Evolutionary conservation across 2,329 filamentous ascomycete genomes (phyloP), one percentile per base, ranked within the genome.

Genomic region (Alternaria conjuncta): DNA sequence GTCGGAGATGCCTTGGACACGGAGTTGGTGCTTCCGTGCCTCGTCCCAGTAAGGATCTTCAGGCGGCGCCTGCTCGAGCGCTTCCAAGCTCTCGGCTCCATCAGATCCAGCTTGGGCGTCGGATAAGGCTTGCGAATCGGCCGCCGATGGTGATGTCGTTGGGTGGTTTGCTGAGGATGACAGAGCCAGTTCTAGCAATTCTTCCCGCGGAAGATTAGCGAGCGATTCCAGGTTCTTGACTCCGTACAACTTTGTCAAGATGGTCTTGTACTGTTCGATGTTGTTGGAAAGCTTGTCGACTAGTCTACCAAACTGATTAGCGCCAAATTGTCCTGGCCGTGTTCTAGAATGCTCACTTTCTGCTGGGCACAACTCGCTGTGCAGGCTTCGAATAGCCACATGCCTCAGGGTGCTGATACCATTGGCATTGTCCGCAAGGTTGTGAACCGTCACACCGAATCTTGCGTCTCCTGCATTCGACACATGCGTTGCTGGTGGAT

Each of bases 321-420:
- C 89, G 89, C 21, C 12, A 25, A 26, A 11, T 21, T 21, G 12
- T 32, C 4, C 30, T 53, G 30, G 30, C 20, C 11, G 25, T 26
- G 20, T 21, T 50, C 25, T 7, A 43, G 20, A 43, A 15, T 20
- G 80, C 88, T 80, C 82, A 91, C 90, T 92, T 94, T 79, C 91
- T 87, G 9, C 92, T 94, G 1, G 92, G 92, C 61, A 93, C 90
- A 10, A 92, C 88, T 64, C 91, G 84, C 78, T 92, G 90, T 15
- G 91, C 86, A 67, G 93, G 92, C 80, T 94, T 93, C 69, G 93
- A 90, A 78, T 95, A 95, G 72, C 90, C 89, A 76, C 92, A 95
- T 58, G 88, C 85, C 66, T 94, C 92, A 5, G 91, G 90, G 66
- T 92, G 91, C 60, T 92, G 89, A 76, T 93, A 94, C 78, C 92